Base-by-base conservation (phyloP, 2,329 filamentous ascomycete species). In the Stenocarpella maydis region DNA sequence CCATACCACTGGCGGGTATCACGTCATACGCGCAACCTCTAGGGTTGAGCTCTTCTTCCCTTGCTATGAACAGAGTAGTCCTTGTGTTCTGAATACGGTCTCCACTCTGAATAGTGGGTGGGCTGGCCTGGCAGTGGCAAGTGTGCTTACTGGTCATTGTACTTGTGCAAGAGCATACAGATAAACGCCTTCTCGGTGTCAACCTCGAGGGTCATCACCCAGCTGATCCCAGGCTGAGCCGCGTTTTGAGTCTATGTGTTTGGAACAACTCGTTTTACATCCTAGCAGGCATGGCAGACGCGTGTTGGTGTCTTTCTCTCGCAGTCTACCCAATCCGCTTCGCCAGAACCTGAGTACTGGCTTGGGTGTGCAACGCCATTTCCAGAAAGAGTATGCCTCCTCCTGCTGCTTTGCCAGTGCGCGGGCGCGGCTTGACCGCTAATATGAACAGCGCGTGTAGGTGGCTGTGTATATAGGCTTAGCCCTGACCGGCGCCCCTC, bases 211-310 rank as follows among this genome's bases (percentile, higher is more conserved):
- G n/a, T 24, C 26, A 37, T 8, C n/a, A 37, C 43, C 43, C 19
- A 28, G 15, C 43, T n/a, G 10, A 34, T 37, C 19, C 28, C n/a
- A 49, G n/a, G 43, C 28, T 7, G 58, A 49, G 37, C 14, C 28
- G 19, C 19, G 49, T 19, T 37, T 10, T 37, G 24, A 31, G 58
- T 63, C 58, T 63, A 63, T 63, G 24, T 45, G 12, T 63, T 34
- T 49, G n/a, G 17, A 37, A 49, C 58, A 24, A 49, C 49, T n/a
- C n/a, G 24, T 37, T 49, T 63, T 63, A 37, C 41, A 49, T 63
- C 58, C 58, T 37, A 49, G 43, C 28, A 49, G 58, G 28, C 47
- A 63, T 34, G 43, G 58, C 43, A 49, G 43, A 49, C 9, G 58
- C 43, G 21, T 63, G 17, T 47, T 37, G 58, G n/a, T 4, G 28